Evolutionary conservation across 2,329 filamentous ascomycete genomes (phyloP), one percentile per base, ranked within the genome.

Genomic region (Orbilia ellipsospora): DNA sequence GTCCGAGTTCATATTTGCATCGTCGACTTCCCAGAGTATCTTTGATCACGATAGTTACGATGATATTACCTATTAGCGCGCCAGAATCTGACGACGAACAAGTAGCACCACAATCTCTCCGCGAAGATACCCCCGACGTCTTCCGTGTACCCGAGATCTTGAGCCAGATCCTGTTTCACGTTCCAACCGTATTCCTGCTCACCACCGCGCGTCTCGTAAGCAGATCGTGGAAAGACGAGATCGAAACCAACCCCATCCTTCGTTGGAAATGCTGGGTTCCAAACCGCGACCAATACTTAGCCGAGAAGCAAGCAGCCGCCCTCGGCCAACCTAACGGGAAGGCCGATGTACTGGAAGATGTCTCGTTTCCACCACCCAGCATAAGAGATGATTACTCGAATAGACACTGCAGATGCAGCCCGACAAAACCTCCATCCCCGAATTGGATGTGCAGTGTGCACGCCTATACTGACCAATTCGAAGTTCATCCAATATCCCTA

Each of bases 101-200:
- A 12, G 28, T 18, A 16, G 10, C 31, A 36, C 10, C 31, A 36
- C 23, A n/a, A 16, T n/a, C 23, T 2, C 51, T 20, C 15, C 10
- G 10, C 44, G 44, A n/a, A 48, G 15, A n/a, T 7, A 31, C 26
- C 5, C 54, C 54, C 8, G 54, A 56, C 51, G 52, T 64, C 66
- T 51, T 70, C 57, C 57, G 50, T 16, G 57, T 70, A 63, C 66
- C 66, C 50, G 66, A 70, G 28, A 64, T 70, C 7, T 59, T 70
- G 1, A 62, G 48, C 15, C 66, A 63, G 20, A 70, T 70, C 20
- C 66, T 70, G 40, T 70, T 51, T 10, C 59, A 63, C 57, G 52
- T 64, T 18, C 66, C 66, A 5, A 51, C 66, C 5, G 66, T 70
- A 6, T 56, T 57, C 10, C 66, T 70, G 7, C 50, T 63, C 51